Conservation (phyloP, 805 yeast species). For the Schwanniomyces vanrijiae region DNA sequence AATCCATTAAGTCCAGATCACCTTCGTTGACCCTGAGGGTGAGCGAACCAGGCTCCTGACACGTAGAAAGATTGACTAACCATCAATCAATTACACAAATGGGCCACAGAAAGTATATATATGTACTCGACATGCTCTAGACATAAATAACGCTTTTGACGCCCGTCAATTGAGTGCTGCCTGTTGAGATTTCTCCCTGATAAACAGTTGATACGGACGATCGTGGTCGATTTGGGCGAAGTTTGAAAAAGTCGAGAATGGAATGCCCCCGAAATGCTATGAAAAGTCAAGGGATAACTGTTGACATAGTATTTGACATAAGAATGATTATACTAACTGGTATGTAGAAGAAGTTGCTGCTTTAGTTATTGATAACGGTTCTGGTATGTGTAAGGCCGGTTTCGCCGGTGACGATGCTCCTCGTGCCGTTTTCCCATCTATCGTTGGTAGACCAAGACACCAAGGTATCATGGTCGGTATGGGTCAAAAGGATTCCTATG, state of each 20-base stretch:
- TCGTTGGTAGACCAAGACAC: constrained; percentile 99
- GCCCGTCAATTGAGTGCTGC: neutral
- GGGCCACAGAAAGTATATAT: neutral
- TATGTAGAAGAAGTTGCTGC: constrained; percentile 47
- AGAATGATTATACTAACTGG: constrained; percentile 17
- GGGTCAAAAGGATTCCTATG: constrained; percentile 99
- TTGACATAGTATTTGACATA: neutral
- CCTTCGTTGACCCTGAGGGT: constrained; percentile 1
- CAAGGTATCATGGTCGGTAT: constrained; percentile 99
- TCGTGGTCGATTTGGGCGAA: neutral
- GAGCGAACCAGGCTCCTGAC: neutral
- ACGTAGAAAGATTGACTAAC: neutral
- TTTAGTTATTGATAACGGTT: constrained; percentile 97
- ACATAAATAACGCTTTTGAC: neutral
- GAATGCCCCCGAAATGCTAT: neutral
- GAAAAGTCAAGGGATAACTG: neutral
- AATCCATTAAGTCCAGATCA: neutral
- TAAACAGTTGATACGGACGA: neutral
- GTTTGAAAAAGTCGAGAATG: neutral
- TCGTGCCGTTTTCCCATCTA: constrained; percentile 99
- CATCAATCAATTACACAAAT: neutral
- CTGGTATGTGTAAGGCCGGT: constrained; percentile 99
- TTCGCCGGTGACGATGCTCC: constrained; percentile 99
- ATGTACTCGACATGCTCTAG: neutral
- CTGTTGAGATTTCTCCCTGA: neutral